Percentiles rank a stretch among this genome's conserved stretches.
Evolutionary conservation across 108 stramenopile species (phyloP).

Genomic region (Cyclotella atomus): DNA sequence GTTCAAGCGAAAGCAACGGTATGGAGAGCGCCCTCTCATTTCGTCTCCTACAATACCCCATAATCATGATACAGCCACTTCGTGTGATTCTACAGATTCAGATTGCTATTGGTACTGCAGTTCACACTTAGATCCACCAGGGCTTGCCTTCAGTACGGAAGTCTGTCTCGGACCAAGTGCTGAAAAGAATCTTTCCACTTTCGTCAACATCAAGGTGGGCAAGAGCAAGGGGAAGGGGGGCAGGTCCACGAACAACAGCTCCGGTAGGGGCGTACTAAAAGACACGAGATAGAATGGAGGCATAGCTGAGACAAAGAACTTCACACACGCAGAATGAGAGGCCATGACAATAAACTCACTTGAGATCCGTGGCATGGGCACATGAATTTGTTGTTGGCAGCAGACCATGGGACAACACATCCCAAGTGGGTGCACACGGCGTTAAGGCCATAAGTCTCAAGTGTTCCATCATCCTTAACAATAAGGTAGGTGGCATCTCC

Average conservation of each 20-base stretch:
- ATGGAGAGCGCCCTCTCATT: background rate
- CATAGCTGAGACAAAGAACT: background rate
- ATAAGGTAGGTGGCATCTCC: constrained; percentile 99
- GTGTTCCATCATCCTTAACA: constrained; percentile 92
- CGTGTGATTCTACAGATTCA: background rate
- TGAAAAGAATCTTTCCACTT: constrained; percentile 86
- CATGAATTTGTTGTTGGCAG: constrained; percentile 97
- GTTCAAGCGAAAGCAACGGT: constrained; percentile 19
- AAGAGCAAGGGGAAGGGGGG: constrained; percentile 94
- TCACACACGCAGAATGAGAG: background rate
- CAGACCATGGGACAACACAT: constrained; percentile 98
- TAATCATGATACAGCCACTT: background rate
- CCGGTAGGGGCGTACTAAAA: constrained; percentile 92
- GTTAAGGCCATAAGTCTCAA: constrained; percentile 85
- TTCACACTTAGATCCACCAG: constrained; percentile 90
- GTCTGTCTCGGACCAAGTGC: constrained; percentile 94
- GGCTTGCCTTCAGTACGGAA: constrained; percentile 96
- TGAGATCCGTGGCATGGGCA: constrained; percentile 99
- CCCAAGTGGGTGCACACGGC: constrained; percentile 99
- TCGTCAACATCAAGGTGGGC: constrained; percentile 91
- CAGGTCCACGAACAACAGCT: constrained; percentile 96
- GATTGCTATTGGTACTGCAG: background rate
- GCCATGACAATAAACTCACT: constrained; percentile 27
- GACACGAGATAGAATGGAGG: background rate
- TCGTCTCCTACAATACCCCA: background rate